Conservation (phyloP, 371 early-diverging fungal species). For the Syncephalastrum sp. region DNA sequence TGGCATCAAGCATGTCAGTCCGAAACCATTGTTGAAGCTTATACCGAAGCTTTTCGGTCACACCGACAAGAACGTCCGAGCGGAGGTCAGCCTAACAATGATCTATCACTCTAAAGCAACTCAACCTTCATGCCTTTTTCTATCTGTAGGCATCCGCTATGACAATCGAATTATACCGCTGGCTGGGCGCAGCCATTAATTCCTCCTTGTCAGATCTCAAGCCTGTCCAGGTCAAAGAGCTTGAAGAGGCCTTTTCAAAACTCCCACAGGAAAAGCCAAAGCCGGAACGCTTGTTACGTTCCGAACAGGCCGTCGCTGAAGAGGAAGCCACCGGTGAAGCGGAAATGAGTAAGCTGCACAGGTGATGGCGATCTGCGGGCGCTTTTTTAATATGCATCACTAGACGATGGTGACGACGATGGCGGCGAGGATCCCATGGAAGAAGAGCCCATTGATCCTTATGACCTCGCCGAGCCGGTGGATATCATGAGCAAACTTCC, state of each 20-base stretch:
- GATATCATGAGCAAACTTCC: constrained; percentile 86
- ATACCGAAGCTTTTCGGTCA: constrained; percentile 91
- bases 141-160: constrained; percentile 57
- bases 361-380: neutral
- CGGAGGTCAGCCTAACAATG: constrained; percentile 67
- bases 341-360: constrained; percentile 19
- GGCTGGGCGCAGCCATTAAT: constrained; percentile 75
- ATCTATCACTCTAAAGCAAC: neutral
- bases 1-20: constrained; percentile 74
- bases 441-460: constrained; percentile 66
- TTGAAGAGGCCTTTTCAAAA: constrained; percentile 79
- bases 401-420: constrained; percentile 33
- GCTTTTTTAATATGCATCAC: neutral
- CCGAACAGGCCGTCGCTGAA: constrained; percentile 66
- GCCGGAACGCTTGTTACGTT: constrained; percentile 74
- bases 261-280: constrained; percentile 66
- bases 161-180: constrained; percentile 77
- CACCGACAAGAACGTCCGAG: constrained; percentile 89
- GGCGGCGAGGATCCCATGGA: constrained; percentile 38
- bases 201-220: constrained; percentile 71
- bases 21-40: constrained; percentile 83
- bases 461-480: constrained; percentile 88
- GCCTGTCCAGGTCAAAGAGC: constrained; percentile 88
- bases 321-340: constrained; percentile 42
- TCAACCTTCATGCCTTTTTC: neutral